These are phyloP conservation scores for Apiospora sp. DNA, from an alignment of 2,329 filamentous ascomycete species.

Conservation along the genomic window DNA sequence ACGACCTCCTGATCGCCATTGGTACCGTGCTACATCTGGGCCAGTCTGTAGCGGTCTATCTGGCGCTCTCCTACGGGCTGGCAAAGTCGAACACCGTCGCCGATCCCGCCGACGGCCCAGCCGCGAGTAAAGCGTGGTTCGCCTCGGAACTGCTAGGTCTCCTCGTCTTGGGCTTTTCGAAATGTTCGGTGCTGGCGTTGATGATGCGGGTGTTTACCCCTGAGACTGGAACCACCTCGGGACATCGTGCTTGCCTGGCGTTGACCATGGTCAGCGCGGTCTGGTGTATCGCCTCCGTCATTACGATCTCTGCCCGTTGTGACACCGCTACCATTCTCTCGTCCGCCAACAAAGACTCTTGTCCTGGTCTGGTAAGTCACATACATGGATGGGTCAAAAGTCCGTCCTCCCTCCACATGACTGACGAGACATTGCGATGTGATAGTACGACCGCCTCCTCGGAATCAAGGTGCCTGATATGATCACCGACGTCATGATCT, in stretches of 20 bases:
- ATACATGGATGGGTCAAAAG: background rate
- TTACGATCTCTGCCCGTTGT: conserved; percentile 25
- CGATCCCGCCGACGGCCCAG: background rate
- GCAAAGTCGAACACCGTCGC: conserved; percentile 31
- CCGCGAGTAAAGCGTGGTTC: conserved; percentile 10
- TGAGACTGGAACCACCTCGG: conserved; percentile 27
- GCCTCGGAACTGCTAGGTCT: conserved; percentile 27
- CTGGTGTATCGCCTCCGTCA: conserved; percentile 29
- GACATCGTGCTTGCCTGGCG: conserved; percentile 25
- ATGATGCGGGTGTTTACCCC: conserved; percentile 31
- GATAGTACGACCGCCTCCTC: conserved; percentile 17
- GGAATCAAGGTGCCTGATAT: conserved; percentile 23
- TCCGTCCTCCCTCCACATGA: too few species aligned
- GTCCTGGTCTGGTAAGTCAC: conserved; percentile 28
- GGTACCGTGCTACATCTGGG: conserved; percentile 29
- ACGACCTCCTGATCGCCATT: conserved; percentile 29
- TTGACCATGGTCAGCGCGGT: conserved; percentile 27
- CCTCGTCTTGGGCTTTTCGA: conserved; percentile 29
- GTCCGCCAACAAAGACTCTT: conserved; percentile 17
- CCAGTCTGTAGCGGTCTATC: conserved; percentile 29
- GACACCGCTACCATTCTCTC: conserved; percentile 23
- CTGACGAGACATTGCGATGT: too few species aligned
- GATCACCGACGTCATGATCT: conserved; percentile 32
- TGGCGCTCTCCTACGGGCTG: conserved; percentile 28
- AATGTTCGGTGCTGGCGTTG: conserved; percentile 33